phyloP scores from a whole-genome alignment of 2,329 filamentous ascomycete genomes.

The Elsinoe batatas region DNA sequence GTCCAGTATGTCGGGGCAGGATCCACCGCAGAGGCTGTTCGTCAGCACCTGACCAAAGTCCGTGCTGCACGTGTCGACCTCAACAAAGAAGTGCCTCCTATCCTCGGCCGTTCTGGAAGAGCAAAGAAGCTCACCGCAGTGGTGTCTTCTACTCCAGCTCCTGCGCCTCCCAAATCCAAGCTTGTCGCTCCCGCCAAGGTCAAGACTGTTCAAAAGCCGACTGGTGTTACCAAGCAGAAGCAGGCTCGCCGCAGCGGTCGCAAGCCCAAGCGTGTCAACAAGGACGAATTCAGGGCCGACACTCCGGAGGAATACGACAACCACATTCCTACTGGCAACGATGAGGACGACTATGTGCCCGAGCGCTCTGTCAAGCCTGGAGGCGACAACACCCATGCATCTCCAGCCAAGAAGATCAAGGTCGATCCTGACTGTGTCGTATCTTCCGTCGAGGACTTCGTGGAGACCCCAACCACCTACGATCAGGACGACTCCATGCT shows the following conservation, averaged over 20 bases:
- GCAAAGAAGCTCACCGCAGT: constrained; percentile 5
- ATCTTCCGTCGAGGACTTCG: background rate
- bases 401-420: background rate
- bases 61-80: constrained; percentile 17
- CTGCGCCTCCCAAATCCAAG: background rate
- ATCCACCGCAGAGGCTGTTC: constrained; percentile 20
- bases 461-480: background rate
- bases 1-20: constrained; percentile 16
- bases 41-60: constrained; percentile 23
- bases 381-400: background rate
- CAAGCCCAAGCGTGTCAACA: constrained; percentile 5
- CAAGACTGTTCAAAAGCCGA: background rate
- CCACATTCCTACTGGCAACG: background rate
- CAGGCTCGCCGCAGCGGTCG: background rate
- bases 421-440: background rate
- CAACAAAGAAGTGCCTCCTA: constrained; percentile 19
- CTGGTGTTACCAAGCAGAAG: background rate
- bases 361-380: background rate
- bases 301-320: background rate
- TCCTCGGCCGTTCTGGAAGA: background rate
- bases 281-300: background rate
- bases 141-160: background rate
- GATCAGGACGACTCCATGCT: background rate
- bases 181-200: background rate
- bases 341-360: background rate